Conservation (phyloP, 495 filamentous ascomycete genomes). For the Daldinia caldariorum region DNA sequence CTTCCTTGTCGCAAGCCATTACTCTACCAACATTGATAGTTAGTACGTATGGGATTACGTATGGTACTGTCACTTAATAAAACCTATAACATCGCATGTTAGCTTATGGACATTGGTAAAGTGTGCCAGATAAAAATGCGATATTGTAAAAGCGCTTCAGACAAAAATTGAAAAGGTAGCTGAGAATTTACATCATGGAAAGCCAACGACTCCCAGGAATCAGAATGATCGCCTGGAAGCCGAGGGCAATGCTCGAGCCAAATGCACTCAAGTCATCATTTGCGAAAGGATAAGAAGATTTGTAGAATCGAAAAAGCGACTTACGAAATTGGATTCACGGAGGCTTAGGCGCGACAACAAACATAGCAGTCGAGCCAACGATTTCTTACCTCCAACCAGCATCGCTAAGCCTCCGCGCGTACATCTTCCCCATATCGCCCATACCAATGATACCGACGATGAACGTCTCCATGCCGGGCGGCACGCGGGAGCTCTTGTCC, state of each 20-base stretch:
- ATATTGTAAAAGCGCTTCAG: constrained; percentile 65
- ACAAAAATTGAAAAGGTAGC: constrained; percentile 93
- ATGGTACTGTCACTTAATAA: constrained; percentile 11
- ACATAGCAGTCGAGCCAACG: constrained; percentile 32
- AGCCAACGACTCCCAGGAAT: constrained; percentile 51
- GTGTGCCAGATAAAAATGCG: constrained; percentile 18
- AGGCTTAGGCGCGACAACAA: constrained; percentile 32
- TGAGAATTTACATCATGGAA: constrained; percentile 97
- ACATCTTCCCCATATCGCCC: constrained; percentile 99
- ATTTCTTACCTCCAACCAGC: constrained; percentile 92
- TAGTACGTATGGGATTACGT: constrained; percentile 17
- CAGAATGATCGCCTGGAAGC: constrained; percentile 52
- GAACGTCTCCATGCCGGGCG: constrained; percentile 66
- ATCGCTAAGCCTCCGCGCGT: constrained; percentile 82
- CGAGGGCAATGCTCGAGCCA: constrained; percentile 92
- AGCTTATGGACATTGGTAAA: constrained; percentile 25
- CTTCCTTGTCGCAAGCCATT: constrained; percentile 90
- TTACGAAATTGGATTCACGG: constrained; percentile 37
- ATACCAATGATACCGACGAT: constrained; percentile 95
- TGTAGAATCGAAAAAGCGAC: constrained; percentile 35
- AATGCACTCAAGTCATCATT: constrained; percentile 99
- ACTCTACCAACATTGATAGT: constrained; percentile 67
- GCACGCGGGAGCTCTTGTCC: constrained; percentile 28
- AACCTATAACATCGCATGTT: constrained; percentile 31
- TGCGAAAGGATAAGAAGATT: constrained; percentile 27